Base-by-base conservation (phyloP, 305 asterid genomes). In the Solanum hybrid region DNA sequence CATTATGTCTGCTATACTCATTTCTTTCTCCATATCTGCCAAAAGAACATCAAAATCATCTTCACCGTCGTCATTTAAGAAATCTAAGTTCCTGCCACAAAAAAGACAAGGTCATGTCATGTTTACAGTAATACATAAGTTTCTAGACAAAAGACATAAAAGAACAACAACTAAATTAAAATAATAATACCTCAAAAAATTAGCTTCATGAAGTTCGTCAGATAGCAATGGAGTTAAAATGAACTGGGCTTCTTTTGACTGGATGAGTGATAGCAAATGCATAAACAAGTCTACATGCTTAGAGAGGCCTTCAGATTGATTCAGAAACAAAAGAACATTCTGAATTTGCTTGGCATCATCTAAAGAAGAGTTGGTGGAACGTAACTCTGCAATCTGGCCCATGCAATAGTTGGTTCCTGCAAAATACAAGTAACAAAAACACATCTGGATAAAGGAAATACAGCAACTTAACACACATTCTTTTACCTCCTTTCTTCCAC, bases 21-120 rank as follows among this genome's bases (percentile, higher is more conserved):
- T 95, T 94, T 95, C 99, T 92, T 94, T 95, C 95, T 97, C 98
- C 99, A 97, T 95, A 91, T 97, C 99, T 46, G 95, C 98, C 92
- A 97, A 94, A 91, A 98, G 92, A 91, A 94, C 94, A 92, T 96
- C 98, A 91, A 97, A 96, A 94, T 98, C 98, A 91, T 95, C 98
- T 92, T 94, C 95, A 61, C 91, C 93, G 1, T 91, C 95, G 73
- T 94, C 98, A 78, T 90, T 92, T 57, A 92, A 89, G 91, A 91
- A 87, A 89, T 94, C 95, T 89, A 95, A 91, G 91, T 93, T 94
- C 93, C 98, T 96, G 94, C 91, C 89, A 89, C 89, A 85, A 87
- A 86, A 84, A 83, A 85, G 87, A 88, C 86, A 87, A 71, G 91
- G 75, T 82, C 37, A 78, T n/a, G 69, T 12, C 31, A 77, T 51